A percentile compares a stretch with the other conserved stretches of the same genome.
Evolutionary conservation across 345 rosid species (phyloP).

Genomic region (Heritiera littoralis): DNA sequence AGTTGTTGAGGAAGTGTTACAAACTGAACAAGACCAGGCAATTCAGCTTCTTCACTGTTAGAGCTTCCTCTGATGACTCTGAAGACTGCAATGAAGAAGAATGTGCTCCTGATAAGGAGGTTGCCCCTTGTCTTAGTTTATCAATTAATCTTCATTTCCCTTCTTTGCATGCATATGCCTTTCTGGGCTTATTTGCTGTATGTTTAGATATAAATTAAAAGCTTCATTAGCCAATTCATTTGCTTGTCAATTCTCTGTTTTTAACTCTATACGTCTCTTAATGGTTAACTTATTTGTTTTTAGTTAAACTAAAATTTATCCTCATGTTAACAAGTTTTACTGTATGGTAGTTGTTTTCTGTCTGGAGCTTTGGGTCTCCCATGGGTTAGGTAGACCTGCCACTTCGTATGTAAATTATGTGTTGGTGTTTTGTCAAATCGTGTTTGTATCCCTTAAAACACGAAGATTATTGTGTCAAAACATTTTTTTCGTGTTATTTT

Average conservation of each 20-base stretch:
- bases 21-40: conserved; percentile 21
- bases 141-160: neutral
- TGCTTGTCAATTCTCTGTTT: neutral
- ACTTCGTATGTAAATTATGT: no score
- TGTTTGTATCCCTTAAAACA: no score
- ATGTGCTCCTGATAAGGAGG: conserved; percentile 99
- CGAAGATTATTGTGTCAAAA: no score
- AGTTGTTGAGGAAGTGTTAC: conserved; percentile 31
- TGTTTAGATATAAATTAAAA: neutral
- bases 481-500: no score
- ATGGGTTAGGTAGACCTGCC: no score
- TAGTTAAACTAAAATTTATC: no score
- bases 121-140: neutral
- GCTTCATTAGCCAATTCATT: neutral
- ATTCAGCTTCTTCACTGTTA: conserved; percentile 37
- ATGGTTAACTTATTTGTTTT: no score
- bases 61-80: conserved; percentile 63
- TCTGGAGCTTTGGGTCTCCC: neutral
- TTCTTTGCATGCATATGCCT: neutral
- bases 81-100: conserved; percentile 89
- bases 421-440: no score
- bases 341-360: neutral
- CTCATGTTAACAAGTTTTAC: no score
- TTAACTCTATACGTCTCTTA: no score
- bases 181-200: neutral